Evolutionary conservation across 495 filamentous ascomycete genomes (phyloP).

Genomic region (Mytilinidion resinicola): DNA sequence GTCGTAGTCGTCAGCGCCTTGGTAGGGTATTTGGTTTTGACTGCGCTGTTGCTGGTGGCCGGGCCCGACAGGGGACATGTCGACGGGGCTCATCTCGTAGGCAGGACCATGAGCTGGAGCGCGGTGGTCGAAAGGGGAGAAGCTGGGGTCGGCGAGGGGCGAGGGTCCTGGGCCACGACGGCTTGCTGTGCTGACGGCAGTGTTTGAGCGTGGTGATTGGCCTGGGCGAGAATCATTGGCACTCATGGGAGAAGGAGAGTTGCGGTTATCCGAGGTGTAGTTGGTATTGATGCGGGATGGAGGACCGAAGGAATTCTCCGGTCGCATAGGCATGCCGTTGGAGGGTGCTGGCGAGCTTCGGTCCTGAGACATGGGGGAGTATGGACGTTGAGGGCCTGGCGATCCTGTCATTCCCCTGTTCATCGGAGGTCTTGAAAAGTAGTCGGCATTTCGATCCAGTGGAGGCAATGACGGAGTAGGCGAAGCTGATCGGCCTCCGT

Average conservation of each 20-base stretch:
- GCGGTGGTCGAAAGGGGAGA: conserved; percentile 22
- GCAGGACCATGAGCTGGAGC: conserved; percentile 10
- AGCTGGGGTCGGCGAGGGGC: conserved; percentile 11
- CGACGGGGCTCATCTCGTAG: conserved; percentile 30
- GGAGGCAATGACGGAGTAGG: conserved; percentile 27
- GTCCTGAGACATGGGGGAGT: conserved; percentile 21
- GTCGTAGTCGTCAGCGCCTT: conserved; percentile 5
- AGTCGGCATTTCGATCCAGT: conserved; percentile 18
- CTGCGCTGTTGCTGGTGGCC: conserved; percentile 1
- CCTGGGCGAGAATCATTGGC: conserved; percentile 6
- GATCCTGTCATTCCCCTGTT: conserved; percentile 7
- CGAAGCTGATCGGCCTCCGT: conserved; percentile 14
- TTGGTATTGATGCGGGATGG: conserved; percentile 19
- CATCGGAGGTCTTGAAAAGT: conserved; percentile 6
- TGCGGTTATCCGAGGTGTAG: not conserved
- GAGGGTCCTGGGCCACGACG: conserved; percentile 5
- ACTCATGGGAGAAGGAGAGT: conserved; percentile 15
- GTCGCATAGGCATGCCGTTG: not conserved
- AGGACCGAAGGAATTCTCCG: not conserved
- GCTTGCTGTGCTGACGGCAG: conserved; percentile 3
- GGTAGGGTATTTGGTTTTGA: not conserved
- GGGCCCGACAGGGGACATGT: conserved; percentile 10
- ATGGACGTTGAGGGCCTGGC: conserved; percentile 10
- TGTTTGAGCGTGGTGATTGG: conserved; percentile 10
- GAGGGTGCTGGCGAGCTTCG: conserved; percentile 15